Evolutionary conservation across 1,139 yeast genomes (phyloP), one percentile per base, ranked within the genome.

Genomic region (Hyphopichia fennica): DNA sequence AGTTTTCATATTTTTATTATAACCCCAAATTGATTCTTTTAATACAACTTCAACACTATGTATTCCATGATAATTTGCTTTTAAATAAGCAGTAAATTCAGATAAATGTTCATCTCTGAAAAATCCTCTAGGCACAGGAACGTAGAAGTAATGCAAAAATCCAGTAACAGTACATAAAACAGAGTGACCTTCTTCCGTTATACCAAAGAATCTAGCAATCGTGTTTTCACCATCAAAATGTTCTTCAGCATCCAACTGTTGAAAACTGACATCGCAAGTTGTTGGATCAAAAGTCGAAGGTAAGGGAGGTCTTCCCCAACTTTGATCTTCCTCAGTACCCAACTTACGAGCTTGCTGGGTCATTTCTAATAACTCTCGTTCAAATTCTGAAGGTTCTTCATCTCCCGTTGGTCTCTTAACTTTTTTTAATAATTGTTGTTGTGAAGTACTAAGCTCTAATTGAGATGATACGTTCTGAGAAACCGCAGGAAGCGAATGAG

Each of bases 211-310:
- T 45, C 96, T 77, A 1, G 93, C 88, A 5, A 78, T 72, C 0
- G 84, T 76, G 20, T 79, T 75, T 7, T 84, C 82, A 11, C 79
- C 75, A 11, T 77, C 65, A 22, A 63, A 59, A 6, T 86, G 79
- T 56, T 93, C 99, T 57, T 93, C 99, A 1, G 96, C 96, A 63
- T 95, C 99, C 53, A 95, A 72, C 57, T 93, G 99, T 62, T 93
- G 99, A 61, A 95, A 93, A 0, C 77, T 70, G 16, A 90, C 74
- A 51, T 86, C 89, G 19, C 63, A 55, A 0, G 63, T 58, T 0
- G 56, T 48, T 0, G 85, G 75, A 46, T 77, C 69, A 50, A 82
- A 81, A 29, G 68, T 69, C 0, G 54, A 50, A 2, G 87, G 74
- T 15, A 79, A 58, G 0, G 81, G 47, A 1, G 79, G 88, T 36